Evolutionary conservation across 768 basidiomycete genomes (phyloP).

Genomic region (Antrodiella citrinella): DNA sequence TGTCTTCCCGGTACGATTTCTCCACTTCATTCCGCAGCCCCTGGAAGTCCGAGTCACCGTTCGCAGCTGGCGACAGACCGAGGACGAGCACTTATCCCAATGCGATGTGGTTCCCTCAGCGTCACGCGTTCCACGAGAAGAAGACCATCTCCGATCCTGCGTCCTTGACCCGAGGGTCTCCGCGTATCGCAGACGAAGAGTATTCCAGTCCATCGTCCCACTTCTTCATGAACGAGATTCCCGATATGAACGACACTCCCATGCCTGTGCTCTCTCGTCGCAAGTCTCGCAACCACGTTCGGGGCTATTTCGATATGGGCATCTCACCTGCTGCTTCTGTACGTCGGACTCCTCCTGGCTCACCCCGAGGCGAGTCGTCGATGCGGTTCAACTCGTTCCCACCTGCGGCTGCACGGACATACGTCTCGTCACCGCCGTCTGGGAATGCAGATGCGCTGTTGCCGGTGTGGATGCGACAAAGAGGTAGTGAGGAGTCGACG

Average conservation of each 20-base stretch:
- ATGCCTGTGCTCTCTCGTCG: conserved; percentile 10
- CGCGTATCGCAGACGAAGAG: conserved; percentile 35
- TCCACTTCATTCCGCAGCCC: conserved; percentile 40
- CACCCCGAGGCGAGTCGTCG: conserved; percentile 17
- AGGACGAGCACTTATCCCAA: conserved; percentile 44
- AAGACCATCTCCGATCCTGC: conserved; percentile 7
- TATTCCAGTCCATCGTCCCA: no score
- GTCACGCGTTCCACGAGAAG: conserved; percentile 1
- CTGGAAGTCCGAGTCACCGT: conserved; percentile 26
- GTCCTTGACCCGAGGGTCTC: conserved; percentile 33
- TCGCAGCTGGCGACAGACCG: conserved; percentile 15
- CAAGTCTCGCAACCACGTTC: conserved; percentile 41
- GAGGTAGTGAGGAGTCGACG: conserved; percentile 32
- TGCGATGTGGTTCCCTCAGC: conserved; percentile 14
- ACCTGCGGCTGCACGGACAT: neutral
- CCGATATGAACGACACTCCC: conserved; percentile 17
- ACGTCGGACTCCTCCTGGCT: conserved; percentile 42
- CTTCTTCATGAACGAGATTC: conserved; percentile 4
- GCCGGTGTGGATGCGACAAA: conserved; percentile 14
- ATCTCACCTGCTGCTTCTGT: conserved; percentile 23
- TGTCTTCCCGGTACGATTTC: conserved; percentile 54
- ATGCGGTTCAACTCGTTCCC: neutral
- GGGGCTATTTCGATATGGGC: conserved; percentile 45
- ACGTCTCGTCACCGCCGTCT: neutral
- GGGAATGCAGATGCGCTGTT: neutral